Conservation (phyloP, 2,329 filamentous ascomycete species). For the Calcarisporium arbuscula region DNA sequence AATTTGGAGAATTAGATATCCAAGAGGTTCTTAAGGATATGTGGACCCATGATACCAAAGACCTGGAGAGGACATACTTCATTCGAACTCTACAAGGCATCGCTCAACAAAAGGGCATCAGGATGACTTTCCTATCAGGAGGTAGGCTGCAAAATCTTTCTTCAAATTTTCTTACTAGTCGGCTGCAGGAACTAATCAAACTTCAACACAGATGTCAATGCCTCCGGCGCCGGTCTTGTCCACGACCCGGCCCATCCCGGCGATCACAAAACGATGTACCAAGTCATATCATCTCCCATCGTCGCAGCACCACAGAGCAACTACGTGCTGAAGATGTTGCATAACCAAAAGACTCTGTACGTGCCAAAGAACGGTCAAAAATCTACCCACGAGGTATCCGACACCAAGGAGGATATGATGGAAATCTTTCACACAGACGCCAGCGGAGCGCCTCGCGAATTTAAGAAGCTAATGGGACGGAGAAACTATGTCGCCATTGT, state of each 20-base stretch:
- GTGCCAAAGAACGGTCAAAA: constrained; percentile 81
- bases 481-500: constrained; percentile 90
- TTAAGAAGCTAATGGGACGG: constrained; percentile 87
- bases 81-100: constrained; percentile 95
- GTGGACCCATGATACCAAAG: constrained; percentile 98
- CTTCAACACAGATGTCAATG: constrained; percentile 62
- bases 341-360: constrained; percentile 89
- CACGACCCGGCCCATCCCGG: constrained; percentile 88
- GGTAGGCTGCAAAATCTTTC: constrained; percentile 38
- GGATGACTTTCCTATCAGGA: constrained; percentile 95
- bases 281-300: constrained; percentile 87
- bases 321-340: constrained; percentile 90
- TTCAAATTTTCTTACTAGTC: no score
- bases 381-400: constrained; percentile 66
- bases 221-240: constrained; percentile 83
- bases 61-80: constrained; percentile 91
- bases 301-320: constrained; percentile 80
- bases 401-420: constrained; percentile 99
- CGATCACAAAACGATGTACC: constrained; percentile 99
- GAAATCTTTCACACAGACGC: constrained; percentile 97
- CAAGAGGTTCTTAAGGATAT: constrained; percentile 91
- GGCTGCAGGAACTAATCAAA: constrained; percentile 14
- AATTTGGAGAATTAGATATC: constrained; percentile 93
- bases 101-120: constrained; percentile 85
- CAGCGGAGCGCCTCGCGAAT: constrained; percentile 71